Base-by-base conservation (phyloP, 129 eudicot species). In the Pulicaria dysenterica region DNA sequence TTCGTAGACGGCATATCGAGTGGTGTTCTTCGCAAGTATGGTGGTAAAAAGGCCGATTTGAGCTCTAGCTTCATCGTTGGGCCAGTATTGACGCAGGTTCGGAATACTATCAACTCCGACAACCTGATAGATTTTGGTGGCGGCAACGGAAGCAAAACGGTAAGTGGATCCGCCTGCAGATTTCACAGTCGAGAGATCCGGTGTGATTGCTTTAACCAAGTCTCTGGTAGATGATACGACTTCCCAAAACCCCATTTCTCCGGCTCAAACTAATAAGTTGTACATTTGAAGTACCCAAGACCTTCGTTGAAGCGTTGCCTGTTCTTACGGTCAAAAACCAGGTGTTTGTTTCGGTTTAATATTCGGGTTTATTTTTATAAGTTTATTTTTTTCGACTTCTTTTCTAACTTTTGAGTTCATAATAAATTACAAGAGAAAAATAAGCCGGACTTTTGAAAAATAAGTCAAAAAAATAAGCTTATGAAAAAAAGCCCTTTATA, bases 181-280 rank as follows among this genome's bases (percentile, higher is more conserved):
- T 65, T 54, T 75, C 24, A 24, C 39, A 6, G 66, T 65, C 7
- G 65, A 39, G 0, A 74, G 19, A 31, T 64, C 46, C 8, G 70
- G 70, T 19, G 63, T 50, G 45, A 12, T 38, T 2, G 55, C 64
- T 13, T 75, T 45, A 12, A 17, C 44, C 11, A 53, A 9, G 19
- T 76, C 80, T 50, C 80, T 50, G 58, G 47, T 12, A 56, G 70
- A 64, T 17, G 53, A 53, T 41, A 74, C 34, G 15, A 19, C 47
- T 24, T 75, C 67, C 80, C 73, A 66, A 75, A 75, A 15, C 58
- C 73, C 80, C 80, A 75, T 75, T 55, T 75, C 13, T 31, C 14
- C 5, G 31, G 2, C 31, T 24, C 31, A 24, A 24, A 24, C 31
- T n/a, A n/a, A n/a, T n/a, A n/a, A n/a, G n/a, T n/a, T n/a, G n/a